Percentiles rank a stretch among this genome's conserved stretches.
These are phyloP conservation scores for Kwoniella sp. DNA, from an alignment of 768 basidiomycete species.

Conservation along the genomic window DNA sequence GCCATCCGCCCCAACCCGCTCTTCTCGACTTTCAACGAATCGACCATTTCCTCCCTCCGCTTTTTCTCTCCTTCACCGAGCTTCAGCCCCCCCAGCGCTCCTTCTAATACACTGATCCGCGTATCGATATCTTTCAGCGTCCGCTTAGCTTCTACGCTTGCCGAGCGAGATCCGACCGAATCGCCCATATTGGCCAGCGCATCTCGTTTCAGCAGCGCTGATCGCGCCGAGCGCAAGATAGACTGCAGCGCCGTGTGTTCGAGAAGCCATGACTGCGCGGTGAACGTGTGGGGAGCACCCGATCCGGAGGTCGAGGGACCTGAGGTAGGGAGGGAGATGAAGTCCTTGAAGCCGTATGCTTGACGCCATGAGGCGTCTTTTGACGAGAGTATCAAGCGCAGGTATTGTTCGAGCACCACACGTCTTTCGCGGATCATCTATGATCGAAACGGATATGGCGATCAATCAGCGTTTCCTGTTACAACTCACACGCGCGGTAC, in stretches of 20 bases:
- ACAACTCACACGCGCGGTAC: too few relatives aligned
- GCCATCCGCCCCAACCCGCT: conserved; percentile 85
- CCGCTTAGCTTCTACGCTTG: conserved; percentile 77
- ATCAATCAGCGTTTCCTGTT: too few relatives aligned
- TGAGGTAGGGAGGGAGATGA: conserved; percentile 67
- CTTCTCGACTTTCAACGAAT: conserved; percentile 84
- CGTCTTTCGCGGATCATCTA: conserved; percentile 73
- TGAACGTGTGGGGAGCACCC: conserved; percentile 15
- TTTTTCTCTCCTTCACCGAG: conserved; percentile 91
- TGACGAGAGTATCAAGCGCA: conserved; percentile 79
- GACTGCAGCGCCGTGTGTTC: conserved; percentile 80
- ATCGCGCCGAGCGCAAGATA: conserved; percentile 76
- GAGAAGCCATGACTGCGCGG: conserved; percentile 77
- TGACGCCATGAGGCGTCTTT: conserved; percentile 85
- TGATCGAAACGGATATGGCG: too few relatives aligned
- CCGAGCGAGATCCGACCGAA: conserved; percentile 70
- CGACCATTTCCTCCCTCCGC: conserved; percentile 84
- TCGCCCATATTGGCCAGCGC: conserved; percentile 76
- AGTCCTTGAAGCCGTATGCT: conserved; percentile 75
- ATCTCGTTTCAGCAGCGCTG: conserved; percentile 83
- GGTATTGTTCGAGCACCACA: conserved; percentile 75
- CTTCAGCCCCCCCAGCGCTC: conserved; percentile 69
- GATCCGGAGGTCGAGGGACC: conserved; percentile 21
- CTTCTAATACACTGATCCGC: conserved; percentile 70
- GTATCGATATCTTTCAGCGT: conserved; percentile 53